Base-by-base conservation (phyloP, 2,329 filamentous ascomycete genomes). In the Proliferodiscus dingleyae region DNA sequence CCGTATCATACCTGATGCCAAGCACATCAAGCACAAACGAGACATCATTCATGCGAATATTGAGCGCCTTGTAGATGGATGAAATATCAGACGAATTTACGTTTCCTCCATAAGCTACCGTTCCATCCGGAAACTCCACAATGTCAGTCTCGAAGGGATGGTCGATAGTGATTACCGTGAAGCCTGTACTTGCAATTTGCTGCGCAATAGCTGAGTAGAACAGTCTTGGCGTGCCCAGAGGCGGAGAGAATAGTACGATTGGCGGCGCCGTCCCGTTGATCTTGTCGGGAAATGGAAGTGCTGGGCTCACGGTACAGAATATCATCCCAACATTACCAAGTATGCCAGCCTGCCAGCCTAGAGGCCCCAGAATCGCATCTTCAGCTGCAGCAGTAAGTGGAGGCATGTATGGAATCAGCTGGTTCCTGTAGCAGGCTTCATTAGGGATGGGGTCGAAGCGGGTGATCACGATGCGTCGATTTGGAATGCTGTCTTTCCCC, bases 81-180 rank as follows among this genome's bases (percentile, higher is more conserved):
- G 51, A 41, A 5, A 34, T 41, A 37, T 54, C 46, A 7, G 41
- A 46, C 3, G 43, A 54, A 16, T 62, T 52, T 34, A 52, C 16
- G 10, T 41, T 24, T 9, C 32, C 39, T 8, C 40, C 34, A 18
- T 40, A 62, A 18, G 62, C 57, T 6, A 64, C 47, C 2, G 54
- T 58, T 5, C 62, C 67, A 44, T 69, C 58, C 2, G 65, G 64
- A 38, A 67, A 70, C 37, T 68, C 60, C 9, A 73, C 63, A n/a
- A 70, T 60, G 23, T 64, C 56, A 3, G 66, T 63, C 38, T 72
- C 69, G 42, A 68, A 64, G 0, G 70, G 67, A 46, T 73, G 70
- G 50, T 74, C 71, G 41, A 74, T 60, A 3, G 68, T 58, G 4
- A 71, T 57, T 9, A 74, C 68, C 7, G 64, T 63, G 47, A 64